Base-by-base conservation (phyloP, 768 basidiomycete genomes). In the Lactarius psammicola region DNA sequence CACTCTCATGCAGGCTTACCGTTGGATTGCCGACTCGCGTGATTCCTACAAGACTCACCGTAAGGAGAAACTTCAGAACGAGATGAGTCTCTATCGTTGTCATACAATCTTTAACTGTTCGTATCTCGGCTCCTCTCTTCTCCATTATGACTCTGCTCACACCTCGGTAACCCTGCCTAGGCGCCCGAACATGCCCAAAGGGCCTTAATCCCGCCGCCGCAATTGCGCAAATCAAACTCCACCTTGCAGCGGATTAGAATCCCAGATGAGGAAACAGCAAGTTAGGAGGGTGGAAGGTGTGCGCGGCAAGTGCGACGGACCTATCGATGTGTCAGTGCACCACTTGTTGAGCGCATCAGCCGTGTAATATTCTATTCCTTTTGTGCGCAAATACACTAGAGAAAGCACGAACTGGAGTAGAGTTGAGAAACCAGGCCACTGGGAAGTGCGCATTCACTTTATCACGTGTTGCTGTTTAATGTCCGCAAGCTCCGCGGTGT, bases 1-100 rank as follows among this genome's bases (percentile, higher is more conserved):
- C 1, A 95, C 95, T 0, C 80, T 98, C 72, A 94, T 98, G 94
- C 92, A 94, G 72, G 94, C 94, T 0, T 97, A 98, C 78, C 82
- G 95, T 70, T 98, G 96, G 96, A 96, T 99, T 74, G 95, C 95
- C 0, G 96, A 98, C 75, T 96, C 94, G 56, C 82, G 96, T 88
- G 96, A 98, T 75, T 76, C 87, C 26, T 83, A 92, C 74, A 84
- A 83, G 13, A 84, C 86, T 2, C 82, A 94, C 74, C 85, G 96
- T 66, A 94, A 89, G 82, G 94, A 95, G 75, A 87, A 87, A 73
- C 82, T 99, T 70, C 92, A 98, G 79, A 99, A 99, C 78, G 89
- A 94, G 73, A 83, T 98, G 84, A 95, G 93, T 74, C 78, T 99
- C 76, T 99, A 97, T 81, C 87, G 96, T 65, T 98, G 96, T 82